These are phyloP conservation scores for Syzygium aromaticum DNA, from an alignment of 345 rosid species.

Conservation along the genomic window DNA sequence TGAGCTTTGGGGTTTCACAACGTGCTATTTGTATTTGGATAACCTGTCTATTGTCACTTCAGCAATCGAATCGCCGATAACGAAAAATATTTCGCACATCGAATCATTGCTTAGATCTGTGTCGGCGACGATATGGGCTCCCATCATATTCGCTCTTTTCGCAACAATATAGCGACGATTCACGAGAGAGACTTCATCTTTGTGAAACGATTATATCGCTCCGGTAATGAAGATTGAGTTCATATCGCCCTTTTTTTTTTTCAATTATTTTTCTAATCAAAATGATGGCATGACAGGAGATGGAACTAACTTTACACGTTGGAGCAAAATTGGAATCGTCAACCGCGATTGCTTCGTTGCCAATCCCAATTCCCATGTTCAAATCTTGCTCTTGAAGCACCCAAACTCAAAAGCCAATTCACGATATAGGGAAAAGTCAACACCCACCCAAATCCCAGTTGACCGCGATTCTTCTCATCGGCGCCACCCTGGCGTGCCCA, in stretches of 20 bases:
- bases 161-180: no score
- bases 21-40: no score
- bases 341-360: background rate
- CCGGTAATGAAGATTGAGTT: no score
- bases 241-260: background rate
- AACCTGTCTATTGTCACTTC: fast-evolving
- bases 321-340: background rate
- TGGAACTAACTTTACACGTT: no score
- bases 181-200: no score
- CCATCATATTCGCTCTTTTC: background rate
- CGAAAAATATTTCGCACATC: fast-evolving
- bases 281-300: no score
- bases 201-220: no score
- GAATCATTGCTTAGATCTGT: no score
- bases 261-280: no score
- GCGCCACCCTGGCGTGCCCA: background rate
- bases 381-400: background rate
- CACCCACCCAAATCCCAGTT: background rate
- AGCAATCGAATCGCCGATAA: background rate
- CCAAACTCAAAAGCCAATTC: background rate
- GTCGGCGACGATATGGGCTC: fast-evolving
- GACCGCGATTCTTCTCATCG: background rate
- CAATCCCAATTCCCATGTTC: background rate
- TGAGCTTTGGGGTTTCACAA: no score
- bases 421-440: background rate